These are phyloP conservation scores for Williopsis jadinii DNA, from an alignment of 1,139 yeast genomes.

Conservation along the genomic window DNA sequence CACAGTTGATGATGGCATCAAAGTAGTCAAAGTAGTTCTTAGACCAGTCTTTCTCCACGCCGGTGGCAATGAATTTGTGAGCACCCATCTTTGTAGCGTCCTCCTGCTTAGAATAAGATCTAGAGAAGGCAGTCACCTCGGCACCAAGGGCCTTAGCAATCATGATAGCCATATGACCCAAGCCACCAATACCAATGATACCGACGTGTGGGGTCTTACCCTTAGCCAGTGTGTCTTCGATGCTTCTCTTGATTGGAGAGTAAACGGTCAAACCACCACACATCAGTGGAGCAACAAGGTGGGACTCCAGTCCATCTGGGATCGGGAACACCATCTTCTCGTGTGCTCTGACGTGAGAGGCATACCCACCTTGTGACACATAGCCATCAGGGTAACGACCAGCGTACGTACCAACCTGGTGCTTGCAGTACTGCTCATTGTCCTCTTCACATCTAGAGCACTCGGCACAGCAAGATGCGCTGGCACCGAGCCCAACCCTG, in stretches of 20 bases:
- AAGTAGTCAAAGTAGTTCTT: slow-evolving; percentile 27
- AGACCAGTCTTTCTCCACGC: slow-evolving; percentile 35
- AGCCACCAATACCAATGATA: slow-evolving; percentile 52
- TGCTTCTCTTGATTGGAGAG: slow-evolving; percentile 42
- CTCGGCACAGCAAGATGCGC: slow-evolving; percentile 36
- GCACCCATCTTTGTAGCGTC: slow-evolving; percentile 51
- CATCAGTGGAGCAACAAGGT: slow-evolving; percentile 42
- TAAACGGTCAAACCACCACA: slow-evolving; percentile 49
- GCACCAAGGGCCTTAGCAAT: slow-evolving; percentile 54
- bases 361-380: slow-evolving; percentile 48
- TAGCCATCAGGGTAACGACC: slow-evolving; percentile 36
- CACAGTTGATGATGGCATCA: slow-evolving; percentile 45
- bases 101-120: slow-evolving; percentile 40
- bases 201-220: slow-evolving; percentile 39
- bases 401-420: slow-evolving; percentile 37
- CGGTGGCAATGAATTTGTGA: slow-evolving; percentile 43
- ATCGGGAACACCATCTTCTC: slow-evolving; percentile 42
- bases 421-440: slow-evolving; percentile 42
- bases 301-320: slow-evolving; percentile 37
- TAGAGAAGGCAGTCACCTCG: slow-evolving; percentile 47
- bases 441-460: slow-evolving; percentile 36
- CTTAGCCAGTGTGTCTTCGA: slow-evolving; percentile 26
- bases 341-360: slow-evolving; percentile 41
- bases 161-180: slow-evolving; percentile 55
- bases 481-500: slow-evolving; percentile 48